A percentile compares a stretch with the other conserved stretches of the same genome.
phyloP scores from a whole-genome alignment of 1,284 basidiomycete species.

The Puccinia hordei region DNA sequence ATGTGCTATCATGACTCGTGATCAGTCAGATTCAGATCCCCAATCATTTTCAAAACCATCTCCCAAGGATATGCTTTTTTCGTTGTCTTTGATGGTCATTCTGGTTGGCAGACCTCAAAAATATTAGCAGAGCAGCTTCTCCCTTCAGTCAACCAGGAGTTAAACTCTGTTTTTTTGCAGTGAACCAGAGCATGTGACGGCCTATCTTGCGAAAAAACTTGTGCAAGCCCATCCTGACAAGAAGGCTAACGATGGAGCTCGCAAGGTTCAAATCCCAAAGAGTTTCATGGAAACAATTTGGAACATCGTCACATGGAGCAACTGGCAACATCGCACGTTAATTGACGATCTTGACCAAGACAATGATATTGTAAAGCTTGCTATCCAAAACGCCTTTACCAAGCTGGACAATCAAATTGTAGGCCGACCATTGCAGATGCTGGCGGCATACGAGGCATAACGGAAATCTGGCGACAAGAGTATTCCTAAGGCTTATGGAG shows the following conservation, averaged over 20 bases:
- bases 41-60: constrained; percentile 28
- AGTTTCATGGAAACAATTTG: constrained; percentile 57
- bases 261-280: constrained; percentile 51
- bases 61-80: constrained; percentile 51
- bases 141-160: constrained; percentile 78
- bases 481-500: constrained; percentile 19
- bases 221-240: neutral
- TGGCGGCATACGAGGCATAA: constrained; percentile 59
- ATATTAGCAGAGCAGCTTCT: constrained; percentile 83
- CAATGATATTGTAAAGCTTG: constrained; percentile 68
- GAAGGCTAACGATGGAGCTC: neutral
- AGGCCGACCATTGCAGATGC: constrained; percentile 71
- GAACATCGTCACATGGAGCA: constrained; percentile 27
- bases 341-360: constrained; percentile 62
- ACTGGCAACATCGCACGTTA: neutral
- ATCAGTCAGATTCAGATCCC: constrained; percentile 44
- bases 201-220: constrained; percentile 39
- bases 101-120: constrained; percentile 78
- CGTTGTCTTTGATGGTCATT: constrained; percentile 73
- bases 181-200: constrained; percentile 54
- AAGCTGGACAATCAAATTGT: constrained; percentile 77
- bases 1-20: constrained; percentile 69
- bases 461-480: neutral
- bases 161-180: constrained; percentile 65
- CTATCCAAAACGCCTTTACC: constrained; percentile 76